Base-by-base conservation (phyloP, 2,329 filamentous ascomycete species). In the Talaromyces sp. region DNA sequence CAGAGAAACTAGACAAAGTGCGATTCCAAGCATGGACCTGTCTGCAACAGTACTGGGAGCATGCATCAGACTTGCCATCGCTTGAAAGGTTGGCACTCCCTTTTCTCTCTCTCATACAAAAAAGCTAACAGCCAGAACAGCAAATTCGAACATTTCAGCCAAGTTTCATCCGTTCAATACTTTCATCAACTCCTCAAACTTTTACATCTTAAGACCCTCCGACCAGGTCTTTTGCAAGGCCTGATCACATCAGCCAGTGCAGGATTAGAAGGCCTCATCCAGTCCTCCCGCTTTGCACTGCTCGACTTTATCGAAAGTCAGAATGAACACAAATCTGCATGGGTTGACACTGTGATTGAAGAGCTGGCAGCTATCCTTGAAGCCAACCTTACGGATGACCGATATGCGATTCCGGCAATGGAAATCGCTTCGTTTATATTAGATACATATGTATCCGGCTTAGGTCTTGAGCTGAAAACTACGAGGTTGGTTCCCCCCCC, bases 1-100 rank as follows among this genome's bases (percentile, higher is more conserved):
- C 90, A 0, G 95, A 99, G 75, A 97, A 96, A 72, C 82, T 98
- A 1, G 93, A 98, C 73, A 90, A 91, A 64, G 89, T 98, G 19
- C 86, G 95, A 27, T 79, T 85, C 47, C 73, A 78, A 64, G 79
- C 78, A 39, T 81, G 78, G 77, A 71, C 69, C 44, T 78, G 76
- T 66, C 63, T 82, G 15, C 74, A 77, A 63, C 60, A 56, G 0
- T 76, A 72, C 61, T 80, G 78, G 78, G 67, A 71, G 53, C 75
- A 65, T 57, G 64, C 68, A 9, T 58, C 58, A n/a, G 69, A 71
- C 19, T 72, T 75, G 19, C 73, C 73, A 44, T 70, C 66, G 22
- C 66, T 78, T 54, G 67, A 71, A 61, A 71, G 73, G 85, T 87
- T 72, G 61, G 78, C 30, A 10, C 11, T 25, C 11, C 32, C 22